A percentile compares a stretch with the other conserved stretches of the same genome.
These are phyloP conservation scores for Cunninghamia lanceolata DNA, from an alignment of 75 land plant genomes.

Conservation along the genomic window DNA sequence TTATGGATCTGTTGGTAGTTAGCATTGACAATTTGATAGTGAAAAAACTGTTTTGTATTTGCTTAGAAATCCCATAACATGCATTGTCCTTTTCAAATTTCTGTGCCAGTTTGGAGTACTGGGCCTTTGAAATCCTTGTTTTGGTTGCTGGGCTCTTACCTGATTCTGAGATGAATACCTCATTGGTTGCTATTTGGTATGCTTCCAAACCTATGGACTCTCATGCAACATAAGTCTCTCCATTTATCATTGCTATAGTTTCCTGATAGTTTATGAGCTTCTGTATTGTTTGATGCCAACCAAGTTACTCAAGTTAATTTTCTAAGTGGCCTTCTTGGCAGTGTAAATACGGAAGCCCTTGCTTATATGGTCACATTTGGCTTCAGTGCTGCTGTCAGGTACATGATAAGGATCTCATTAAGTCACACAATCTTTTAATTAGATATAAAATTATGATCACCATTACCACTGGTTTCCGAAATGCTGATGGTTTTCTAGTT, in stretches of 20 bases:
- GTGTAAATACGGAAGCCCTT: conserved; percentile 59
- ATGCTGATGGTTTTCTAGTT: not conserved
- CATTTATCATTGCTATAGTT: not conserved
- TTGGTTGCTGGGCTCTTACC: conserved; percentile 74
- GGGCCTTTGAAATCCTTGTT: conserved; percentile 82
- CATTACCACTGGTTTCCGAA: not conserved
- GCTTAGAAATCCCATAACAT: not conserved
- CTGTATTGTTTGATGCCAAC: not conserved
- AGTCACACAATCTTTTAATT: not conserved
- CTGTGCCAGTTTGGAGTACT: conserved; percentile 67
- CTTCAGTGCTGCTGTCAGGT: conserved; percentile 80
- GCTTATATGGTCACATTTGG: conserved; percentile 69
- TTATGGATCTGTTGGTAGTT: not conserved
- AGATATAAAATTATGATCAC: not conserved
- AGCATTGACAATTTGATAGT: not conserved
- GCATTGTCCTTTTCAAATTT: not conserved
- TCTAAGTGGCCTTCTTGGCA: conserved; percentile 8
- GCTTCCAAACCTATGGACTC: not conserved
- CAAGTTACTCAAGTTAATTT: not conserved
- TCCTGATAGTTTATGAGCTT: not conserved
- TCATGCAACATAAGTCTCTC: not conserved
- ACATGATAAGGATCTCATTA: not conserved
- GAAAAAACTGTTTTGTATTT: not conserved
- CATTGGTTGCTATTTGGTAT: conserved; percentile 72
- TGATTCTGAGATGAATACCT: conserved; percentile 57